A percentile compares a stretch with the other conserved stretches of the same genome.
phyloP scores from a whole-genome alignment of 1,284 basidiomycete genomes.

The Cryptococcus sp. region DNA sequence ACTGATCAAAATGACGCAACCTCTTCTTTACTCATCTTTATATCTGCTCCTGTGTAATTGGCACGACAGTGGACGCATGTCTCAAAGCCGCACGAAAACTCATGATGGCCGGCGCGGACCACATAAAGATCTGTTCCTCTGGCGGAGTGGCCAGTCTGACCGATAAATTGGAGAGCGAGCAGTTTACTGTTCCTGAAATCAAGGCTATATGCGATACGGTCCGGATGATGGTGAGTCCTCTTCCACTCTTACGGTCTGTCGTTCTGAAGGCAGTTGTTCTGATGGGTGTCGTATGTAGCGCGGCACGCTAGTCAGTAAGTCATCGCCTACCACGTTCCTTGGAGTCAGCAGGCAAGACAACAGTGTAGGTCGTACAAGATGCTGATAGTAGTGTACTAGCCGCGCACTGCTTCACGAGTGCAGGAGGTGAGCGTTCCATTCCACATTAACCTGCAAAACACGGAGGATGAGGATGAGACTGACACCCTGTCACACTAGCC shows the following conservation, averaged over 20 bases:
- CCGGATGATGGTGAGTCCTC: slow-evolving; percentile 51
- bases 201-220: slow-evolving; percentile 57
- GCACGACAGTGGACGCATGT: slow-evolving; percentile 47
- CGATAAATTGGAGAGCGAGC: slow-evolving; percentile 57
- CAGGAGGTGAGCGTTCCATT: too few relatives aligned
- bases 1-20: neutral
- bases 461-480: too few relatives aligned
- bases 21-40: too few relatives aligned
- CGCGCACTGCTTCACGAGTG: slow-evolving; percentile 34
- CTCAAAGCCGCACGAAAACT: slow-evolving; percentile 56
- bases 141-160: slow-evolving; percentile 58
- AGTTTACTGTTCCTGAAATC: slow-evolving; percentile 58
- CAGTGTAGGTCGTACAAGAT: neutral
- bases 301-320: slow-evolving; percentile 29
- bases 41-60: too few relatives aligned
- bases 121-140: slow-evolving; percentile 54
- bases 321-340: neutral
- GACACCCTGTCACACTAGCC: slow-evolving; percentile 16
- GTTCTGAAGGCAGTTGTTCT: too few relatives aligned
- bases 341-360: neutral
- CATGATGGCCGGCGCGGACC: slow-evolving; percentile 57
- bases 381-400: slow-evolving; percentile 10
- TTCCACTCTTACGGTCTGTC: neutral
- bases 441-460: too few relatives aligned
- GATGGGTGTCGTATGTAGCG: slow-evolving; percentile 7